Base-by-base conservation (phyloP, 139 green algal species). In the Helicosporidium sp. region DNA sequence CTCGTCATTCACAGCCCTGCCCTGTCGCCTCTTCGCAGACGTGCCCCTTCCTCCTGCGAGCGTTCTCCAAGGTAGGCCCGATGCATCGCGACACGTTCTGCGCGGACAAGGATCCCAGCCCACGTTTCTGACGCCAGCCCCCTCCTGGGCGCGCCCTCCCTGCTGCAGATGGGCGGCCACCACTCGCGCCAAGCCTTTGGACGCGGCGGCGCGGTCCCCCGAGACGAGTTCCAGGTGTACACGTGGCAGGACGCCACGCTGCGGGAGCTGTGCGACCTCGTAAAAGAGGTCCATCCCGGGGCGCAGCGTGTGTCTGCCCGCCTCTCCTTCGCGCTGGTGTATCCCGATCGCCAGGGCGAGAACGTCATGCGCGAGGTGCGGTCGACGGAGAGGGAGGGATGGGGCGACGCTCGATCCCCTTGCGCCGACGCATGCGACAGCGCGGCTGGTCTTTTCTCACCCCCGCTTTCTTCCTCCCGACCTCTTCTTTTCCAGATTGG, bases 241-340 rank as follows among this genome's bases (percentile, higher is more conserved):
- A 94, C 84, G 0, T 94, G 84, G 84, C 68, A 66, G 57, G 84
- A 94, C 55, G 84, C 84, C n/a, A 83, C 71, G 2, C 63, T 94
- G 51, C 52, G 52, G 16, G 84, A 94, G 62, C 65, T 94, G n/a
- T 72, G 70, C 4, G 84, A 93, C 22, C 63, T 94, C 17, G 65
- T 94, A 1, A 81, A 88, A 55, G 75, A 90, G 47, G 78, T 89
- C 5, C 48, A 78, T 19, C 58, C 61, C 6, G 43, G 47, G 20
- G 70, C 73, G 42, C 34, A 61, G 26, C 41, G 58, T 29, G 54
- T 61, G 3, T 54, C 43, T 8, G 60, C 74, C 0, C 56, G 74
- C 4, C 53, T 94, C 12, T 76, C 67, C 7, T 94, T 94, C 57
- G 56, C 84, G 8, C 76, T 94, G 44, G 65, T 94, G 7, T 94